Conservation (phyloP, 164 flowering plant species). For the Platanus orientalis region DNA sequence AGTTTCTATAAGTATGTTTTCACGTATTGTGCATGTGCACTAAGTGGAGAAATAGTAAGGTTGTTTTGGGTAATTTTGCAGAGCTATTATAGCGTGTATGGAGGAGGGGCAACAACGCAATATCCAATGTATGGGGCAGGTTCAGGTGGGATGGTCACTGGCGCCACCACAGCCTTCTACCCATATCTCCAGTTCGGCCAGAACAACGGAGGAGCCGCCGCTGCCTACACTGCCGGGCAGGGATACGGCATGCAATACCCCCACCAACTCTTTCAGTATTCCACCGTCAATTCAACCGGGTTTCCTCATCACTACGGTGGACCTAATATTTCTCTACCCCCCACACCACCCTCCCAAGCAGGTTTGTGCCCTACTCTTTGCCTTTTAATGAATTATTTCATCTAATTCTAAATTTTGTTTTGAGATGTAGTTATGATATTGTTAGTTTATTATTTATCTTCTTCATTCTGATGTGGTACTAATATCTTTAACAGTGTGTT, state of each 20-base stretch:
- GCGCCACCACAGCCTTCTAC: constrained; percentile 40
- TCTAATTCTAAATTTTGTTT: too few species aligned
- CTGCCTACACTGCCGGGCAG: constrained; percentile 32
- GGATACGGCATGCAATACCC: constrained; percentile 58
- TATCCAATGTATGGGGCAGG: constrained; percentile 73
- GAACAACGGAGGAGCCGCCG: constrained; percentile 32
- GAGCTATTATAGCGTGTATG: constrained; percentile 74
- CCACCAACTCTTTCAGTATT: constrained; percentile 58
- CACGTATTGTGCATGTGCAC: too few species aligned
- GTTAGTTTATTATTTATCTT: too few species aligned
- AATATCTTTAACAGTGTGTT: constrained; percentile 85
- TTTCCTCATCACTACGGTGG: constrained; percentile 66
- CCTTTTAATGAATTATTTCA: not conserved
- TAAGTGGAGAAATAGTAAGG: too few species aligned
- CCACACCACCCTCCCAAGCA: constrained; percentile 67
- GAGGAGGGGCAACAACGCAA: constrained; percentile 61
- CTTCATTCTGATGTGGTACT: constrained; percentile 23
- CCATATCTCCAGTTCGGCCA: constrained; percentile 67
- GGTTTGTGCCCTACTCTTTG: constrained; percentile 30
- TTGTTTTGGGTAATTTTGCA: constrained; percentile 22
- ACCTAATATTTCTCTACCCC: constrained; percentile 68
- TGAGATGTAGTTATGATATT: too few species aligned
- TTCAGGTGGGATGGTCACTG: constrained; percentile 42
- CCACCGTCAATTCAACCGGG: constrained; percentile 43
- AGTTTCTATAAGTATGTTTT: too few species aligned